Base-by-base conservation (phyloP, 2,329 filamentous ascomycete species). In the Aspergillus sp. region DNA sequence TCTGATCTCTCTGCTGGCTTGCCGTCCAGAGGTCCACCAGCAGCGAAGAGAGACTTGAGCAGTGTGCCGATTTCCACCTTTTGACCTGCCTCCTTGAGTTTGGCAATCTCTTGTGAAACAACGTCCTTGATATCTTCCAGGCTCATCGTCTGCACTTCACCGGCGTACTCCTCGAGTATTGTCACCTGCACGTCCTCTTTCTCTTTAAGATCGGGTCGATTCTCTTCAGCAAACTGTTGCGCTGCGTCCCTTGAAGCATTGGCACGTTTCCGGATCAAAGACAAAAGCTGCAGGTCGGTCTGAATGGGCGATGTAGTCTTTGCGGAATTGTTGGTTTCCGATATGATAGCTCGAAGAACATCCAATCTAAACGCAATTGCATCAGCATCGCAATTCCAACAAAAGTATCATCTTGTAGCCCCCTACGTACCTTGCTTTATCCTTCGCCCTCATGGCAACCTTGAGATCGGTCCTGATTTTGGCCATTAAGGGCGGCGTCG, bases 361-460 rank as follows among this genome's bases (percentile, higher is more conserved):
- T 73, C 71, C 27, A 75, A 57, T 50, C 72, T 74, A 33, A 40
- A 42, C 43, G 33, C 34, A 12, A 19, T 36, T 33, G 11, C 5
- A 39, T 43, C 35, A 42, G 32, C 19, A 29, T 40, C 19, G 12
- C 26, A n/a, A 9, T 35, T 19, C 19, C 19, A 19, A 19, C 19
- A 19, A 4, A 19, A 19, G 19, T 19, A 19, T 2, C 19, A 19
- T 2, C 19, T 19, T 19, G 19, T 19, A 19, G 4, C 19, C 19
- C 19, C 19, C 43, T 37, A 30, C 34, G 30, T 59, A 73, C 72
- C 69, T 67, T 10, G 65, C 51, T 19, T 61, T 69, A 47, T 76
- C 72, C 57, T 73, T 75, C 11, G 71, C 71, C 49, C 65, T 64
- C 72, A 76, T 74, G 38, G 73, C 73, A 34, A 57, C 60, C 55